Percentiles rank a stretch among this genome's conserved stretches.
These are phyloP conservation scores for Pneumocystis carinii DNA, from an alignment of 1,139 yeast genomes.

Conservation along the genomic window DNA sequence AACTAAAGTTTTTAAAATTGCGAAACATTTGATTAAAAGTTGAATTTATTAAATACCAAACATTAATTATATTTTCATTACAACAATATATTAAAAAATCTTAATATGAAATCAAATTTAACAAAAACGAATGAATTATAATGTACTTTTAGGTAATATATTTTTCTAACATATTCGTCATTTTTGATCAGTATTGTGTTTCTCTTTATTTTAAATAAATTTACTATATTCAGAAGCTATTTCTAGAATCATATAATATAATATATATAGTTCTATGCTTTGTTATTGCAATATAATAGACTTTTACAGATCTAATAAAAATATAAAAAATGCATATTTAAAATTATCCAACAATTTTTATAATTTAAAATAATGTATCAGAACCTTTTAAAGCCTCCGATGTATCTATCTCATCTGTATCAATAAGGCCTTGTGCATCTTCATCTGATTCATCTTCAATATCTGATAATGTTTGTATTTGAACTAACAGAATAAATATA, in stretches of 20 bases:
- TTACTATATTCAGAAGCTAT: too few relatives aligned
- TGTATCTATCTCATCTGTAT: background rate
- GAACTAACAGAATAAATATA: background rate
- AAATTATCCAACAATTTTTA: background rate
- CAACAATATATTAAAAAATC: background rate
- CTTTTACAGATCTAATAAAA: background rate
- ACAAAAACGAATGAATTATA: background rate
- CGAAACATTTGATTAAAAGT: background rate
- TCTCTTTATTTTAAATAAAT: too few relatives aligned
- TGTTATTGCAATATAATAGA: background rate
- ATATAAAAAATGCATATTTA: background rate
- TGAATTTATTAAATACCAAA: background rate
- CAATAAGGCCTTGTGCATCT: background rate
- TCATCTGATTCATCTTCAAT: background rate
- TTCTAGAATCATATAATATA: too few relatives aligned
- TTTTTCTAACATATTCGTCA: too few relatives aligned
- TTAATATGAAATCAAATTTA: background rate
- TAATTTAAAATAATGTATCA: background rate
- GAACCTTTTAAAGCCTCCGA: background rate
- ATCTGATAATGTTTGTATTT: background rate
- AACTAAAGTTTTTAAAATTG: background rate
- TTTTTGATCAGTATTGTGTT: too few relatives aligned
- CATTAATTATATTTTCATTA: background rate
- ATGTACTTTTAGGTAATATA: too few relatives aligned
- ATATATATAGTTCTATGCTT: too few relatives aligned